Conservation (phyloP, 805 yeast species). For the Yamadazyma insecticola region DNA sequence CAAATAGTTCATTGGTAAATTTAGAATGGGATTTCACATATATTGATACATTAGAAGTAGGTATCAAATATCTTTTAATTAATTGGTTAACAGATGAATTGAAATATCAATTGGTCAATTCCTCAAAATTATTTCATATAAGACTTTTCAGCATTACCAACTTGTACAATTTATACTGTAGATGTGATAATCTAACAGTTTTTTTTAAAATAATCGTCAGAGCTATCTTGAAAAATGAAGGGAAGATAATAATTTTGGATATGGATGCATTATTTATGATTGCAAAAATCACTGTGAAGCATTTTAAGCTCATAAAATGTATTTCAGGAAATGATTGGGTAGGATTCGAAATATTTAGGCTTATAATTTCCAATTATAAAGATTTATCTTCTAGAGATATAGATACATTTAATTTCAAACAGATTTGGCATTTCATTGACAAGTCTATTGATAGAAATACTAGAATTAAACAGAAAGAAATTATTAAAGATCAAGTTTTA, state of each 20-base stretch:
- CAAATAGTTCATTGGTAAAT: conserved; percentile 15
- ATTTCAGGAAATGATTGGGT: conserved; percentile 29
- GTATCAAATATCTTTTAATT: conserved; percentile 40
- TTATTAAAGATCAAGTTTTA: conserved; percentile 5
- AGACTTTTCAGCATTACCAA: conserved; percentile 24
- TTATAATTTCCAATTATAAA: conserved; percentile 28
- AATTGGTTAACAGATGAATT: conserved; percentile 46
- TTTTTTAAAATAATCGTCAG: conserved; percentile 34
- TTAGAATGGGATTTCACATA: conserved; percentile 8
- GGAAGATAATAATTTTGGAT: conserved; percentile 34
- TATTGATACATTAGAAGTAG: conserved; percentile 28
- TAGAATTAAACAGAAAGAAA: conserved; percentile 1
- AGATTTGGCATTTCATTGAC: conserved; percentile 31
- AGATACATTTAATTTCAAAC: conserved; percentile 26
- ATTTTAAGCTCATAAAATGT: conserved; percentile 29
- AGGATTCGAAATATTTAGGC: conserved; percentile 32
- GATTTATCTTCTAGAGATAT: conserved; percentile 31
- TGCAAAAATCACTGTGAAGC: conserved; percentile 25
- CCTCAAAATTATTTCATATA: conserved; percentile 33
- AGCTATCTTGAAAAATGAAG: conserved; percentile 33
- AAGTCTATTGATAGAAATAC: conserved; percentile 5
- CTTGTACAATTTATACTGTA: conserved; percentile 29
- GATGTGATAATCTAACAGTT: conserved; percentile 38
- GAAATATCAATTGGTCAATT: conserved; percentile 28
- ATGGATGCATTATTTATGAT: conserved; percentile 39